Base-by-base conservation (phyloP, 208 protist genomes). In the Leptomonas pyrrhocoris region DNA sequence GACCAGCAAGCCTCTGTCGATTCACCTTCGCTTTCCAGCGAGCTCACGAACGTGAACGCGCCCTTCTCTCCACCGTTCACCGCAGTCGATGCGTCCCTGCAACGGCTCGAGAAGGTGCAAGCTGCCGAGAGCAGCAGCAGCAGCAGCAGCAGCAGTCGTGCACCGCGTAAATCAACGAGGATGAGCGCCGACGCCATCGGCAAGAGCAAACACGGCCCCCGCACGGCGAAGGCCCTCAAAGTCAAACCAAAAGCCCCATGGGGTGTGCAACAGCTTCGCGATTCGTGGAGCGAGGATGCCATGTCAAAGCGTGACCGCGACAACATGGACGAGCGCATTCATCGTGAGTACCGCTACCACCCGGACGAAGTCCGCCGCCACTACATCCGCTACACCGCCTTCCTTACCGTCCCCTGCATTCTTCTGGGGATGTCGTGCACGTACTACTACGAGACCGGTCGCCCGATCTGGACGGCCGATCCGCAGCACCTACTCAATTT, bases 311-410 rank as follows among this genome's bases (percentile, higher is more conserved):
- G 84, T 5, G 80, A 89, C 28, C 75, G 49, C 13, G 87, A 95
- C 30, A 90, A 87, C 72, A 87, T 95, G 80, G 82, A 75, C 30
- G 84, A 92, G 62, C 88, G 90, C 51, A 85, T 95, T 57, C 81
- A 92, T 59, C 80, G 88, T 61, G 84, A 92, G 74, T 92, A 95
- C 74, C 87, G 90, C 69, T 95, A 94, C 72, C 90, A 95, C 67
- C 90, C 90, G 9, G 85, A 93, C 19, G 87, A 90, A 71, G 68
- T 79, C 45, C 84, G 81, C 40, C 90, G 87, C 13, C 42, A 70
- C 55, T 79, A 86, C 49, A 73, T 95, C 48, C 81, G 83, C 64
- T 84, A 81, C 38, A 71, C 79, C 30, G 85, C 75, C 21, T 25
- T 90, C 1, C 53, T 80, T 27, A 73, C 67, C n/a, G 67, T 95